Base-by-base conservation (phyloP, 1,284 basidiomycete species). In the Xanthoconium separans region DNA sequence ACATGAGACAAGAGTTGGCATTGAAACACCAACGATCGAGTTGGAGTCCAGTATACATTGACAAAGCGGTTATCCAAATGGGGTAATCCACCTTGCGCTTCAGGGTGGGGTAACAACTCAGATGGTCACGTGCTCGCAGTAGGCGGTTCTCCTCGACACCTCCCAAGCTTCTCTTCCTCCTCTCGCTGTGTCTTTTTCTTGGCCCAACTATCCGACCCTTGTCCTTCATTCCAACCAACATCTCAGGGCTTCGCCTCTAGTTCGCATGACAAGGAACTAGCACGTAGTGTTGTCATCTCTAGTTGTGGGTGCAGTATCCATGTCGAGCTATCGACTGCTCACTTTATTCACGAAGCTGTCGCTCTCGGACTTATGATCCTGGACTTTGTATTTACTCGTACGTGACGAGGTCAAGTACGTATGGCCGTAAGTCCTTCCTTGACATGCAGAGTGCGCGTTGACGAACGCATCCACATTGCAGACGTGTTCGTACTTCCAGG, bases 1-100 rank as follows among this genome's bases (percentile, higher is more conserved):
- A 83, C 83, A 85, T 84, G 44, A 54, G 42, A 36, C 18, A 30
- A 41, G 22, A n/a, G 37, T 45, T n/a, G 22, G 51, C 36, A 37
- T 22, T 39, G 13, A 10, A 22, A 22, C 22, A 22, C n/a, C 22
- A 4, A 4, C 2, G 22, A 22, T 22, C 22, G 22, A 22, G 22
- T 22, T 22, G 22, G 22, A 22, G 22, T 22, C 22, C 22, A 4
- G 22, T 11, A n/a, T 20, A 2, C n/a, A 15, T 11, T 37, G 11
- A 36, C 27, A 22, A 50, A 43, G 18, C 37, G 27, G 22, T 1
- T 10, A 18, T 37, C 22, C 36, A 34, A 39, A 53, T 44, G 42
- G 49, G 34, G 52, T 20, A 53, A 27, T 3, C 0, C 29, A 1
- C 24, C 6, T 48, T 40, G 24, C 22, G n/a, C 33, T 9, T 52